Evolutionary conservation across 805 yeast species (phyloP).

Genomic region (Phaffomyces opuntiae): DNA sequence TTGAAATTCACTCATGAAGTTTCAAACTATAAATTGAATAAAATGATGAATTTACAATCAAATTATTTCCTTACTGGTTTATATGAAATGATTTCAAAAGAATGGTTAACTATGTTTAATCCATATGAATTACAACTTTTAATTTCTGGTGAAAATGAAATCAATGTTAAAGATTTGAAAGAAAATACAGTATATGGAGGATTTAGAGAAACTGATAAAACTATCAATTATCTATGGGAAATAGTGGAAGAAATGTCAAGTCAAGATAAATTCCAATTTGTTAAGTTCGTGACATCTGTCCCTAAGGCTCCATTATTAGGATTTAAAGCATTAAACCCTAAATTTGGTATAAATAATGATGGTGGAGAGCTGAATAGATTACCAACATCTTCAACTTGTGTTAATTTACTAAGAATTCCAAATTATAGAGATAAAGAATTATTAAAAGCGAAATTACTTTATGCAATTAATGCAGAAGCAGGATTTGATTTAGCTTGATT

Average conservation of each 20-base stretch:
- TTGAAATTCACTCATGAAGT: slow-evolving; percentile 70
- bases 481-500: slow-evolving; percentile 64
- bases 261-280: slow-evolving; percentile 55
- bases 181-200: slow-evolving; percentile 62
- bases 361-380: slow-evolving; percentile 43
- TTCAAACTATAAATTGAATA: slow-evolving; percentile 74
- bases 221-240: slow-evolving; percentile 66
- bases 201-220: slow-evolving; percentile 43
- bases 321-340: slow-evolving; percentile 64
- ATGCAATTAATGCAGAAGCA: slow-evolving; percentile 75
- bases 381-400: slow-evolving; percentile 93
- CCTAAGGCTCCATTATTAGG: slow-evolving; percentile 90
- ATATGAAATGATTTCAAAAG: slow-evolving; percentile 54
- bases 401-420: slow-evolving; percentile 80
- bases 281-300: slow-evolving; percentile 89
- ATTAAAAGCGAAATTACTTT: slow-evolving; percentile 58
- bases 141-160: slow-evolving; percentile 63
- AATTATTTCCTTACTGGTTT: slow-evolving; percentile 64
- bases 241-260: slow-evolving; percentile 60
- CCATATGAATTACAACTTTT: slow-evolving; percentile 76
- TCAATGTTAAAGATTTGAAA: slow-evolving; percentile 66
- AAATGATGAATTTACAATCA: slow-evolving; percentile 50
- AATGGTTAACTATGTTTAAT: slow-evolving; percentile 82
- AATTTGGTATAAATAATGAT: slow-evolving; percentile 69
- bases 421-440: slow-evolving; percentile 59